phyloP scores from a whole-genome alignment of 257 asterid genomes.

The Solanum bulbocastanum region DNA sequence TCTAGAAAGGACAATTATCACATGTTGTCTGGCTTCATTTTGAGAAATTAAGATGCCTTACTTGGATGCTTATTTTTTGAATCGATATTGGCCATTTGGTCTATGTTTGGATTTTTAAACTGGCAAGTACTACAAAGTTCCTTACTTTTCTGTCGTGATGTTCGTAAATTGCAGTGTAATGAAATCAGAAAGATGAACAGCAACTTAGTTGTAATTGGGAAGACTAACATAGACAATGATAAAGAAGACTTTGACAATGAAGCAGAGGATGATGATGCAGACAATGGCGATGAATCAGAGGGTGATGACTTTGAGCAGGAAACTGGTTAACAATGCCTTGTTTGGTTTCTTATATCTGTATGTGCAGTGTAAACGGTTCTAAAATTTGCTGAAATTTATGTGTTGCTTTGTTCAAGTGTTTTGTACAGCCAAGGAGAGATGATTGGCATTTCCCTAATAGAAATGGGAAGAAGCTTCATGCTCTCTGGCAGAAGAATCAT shows the following conservation, averaged over 20 bases:
- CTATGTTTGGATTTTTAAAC: neutral
- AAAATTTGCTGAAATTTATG: neutral
- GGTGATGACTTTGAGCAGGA: slow-evolving; percentile 97
- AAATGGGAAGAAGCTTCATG: neutral
- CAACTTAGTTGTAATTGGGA: slow-evolving; percentile 60
- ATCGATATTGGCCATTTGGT: neutral
- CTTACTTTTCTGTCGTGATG: neutral
- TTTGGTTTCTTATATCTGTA: neutral
- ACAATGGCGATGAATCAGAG: slow-evolving; percentile 84
- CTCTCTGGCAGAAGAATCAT: neutral
- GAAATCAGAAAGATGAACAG: slow-evolving; percentile 69
- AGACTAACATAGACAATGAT: slow-evolving; percentile 53
- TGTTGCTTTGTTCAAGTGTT: neutral
- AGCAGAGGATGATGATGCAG: slow-evolving; percentile 85
- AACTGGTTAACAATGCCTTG: slow-evolving; percentile 39
- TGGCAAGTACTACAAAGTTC: neutral
- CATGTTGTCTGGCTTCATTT: neutral
- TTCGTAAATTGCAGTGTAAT: slow-evolving; percentile 31
- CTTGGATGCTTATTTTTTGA: neutral
- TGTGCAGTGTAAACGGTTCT: neutral
- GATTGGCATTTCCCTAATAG: neutral
- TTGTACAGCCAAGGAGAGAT: neutral
- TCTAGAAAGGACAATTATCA: neutral
- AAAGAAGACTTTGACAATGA: slow-evolving; percentile 85
- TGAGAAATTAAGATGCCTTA: neutral